These are phyloP conservation scores for Leccinum angustisporum DNA, from an alignment of 1,284 basidiomycete genomes.

Conservation along the genomic window DNA sequence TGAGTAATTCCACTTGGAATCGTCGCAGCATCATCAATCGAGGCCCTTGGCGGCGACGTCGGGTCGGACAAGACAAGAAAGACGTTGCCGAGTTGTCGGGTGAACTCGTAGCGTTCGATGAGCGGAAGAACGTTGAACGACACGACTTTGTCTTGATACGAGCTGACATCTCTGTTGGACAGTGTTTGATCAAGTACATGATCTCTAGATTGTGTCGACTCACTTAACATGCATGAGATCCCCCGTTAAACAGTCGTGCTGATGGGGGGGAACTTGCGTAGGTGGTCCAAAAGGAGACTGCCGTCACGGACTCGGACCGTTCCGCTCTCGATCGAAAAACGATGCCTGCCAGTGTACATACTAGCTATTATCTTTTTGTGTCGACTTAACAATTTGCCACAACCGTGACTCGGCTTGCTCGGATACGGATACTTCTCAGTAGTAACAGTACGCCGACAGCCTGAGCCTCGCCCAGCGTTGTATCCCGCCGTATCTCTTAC, in stretches of 20 bases:
- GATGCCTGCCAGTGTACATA: no score
- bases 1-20: slow-evolving; percentile 54
- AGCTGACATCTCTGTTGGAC: slow-evolving; percentile 81
- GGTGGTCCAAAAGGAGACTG: slow-evolving; percentile 79
- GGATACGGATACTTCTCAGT: no score
- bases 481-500: no score
- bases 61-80: slow-evolving; percentile 83
- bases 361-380: no score
- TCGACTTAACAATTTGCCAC: no score
- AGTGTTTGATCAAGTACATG: slow-evolving; percentile 2
- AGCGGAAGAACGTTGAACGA: slow-evolving; percentile 82
- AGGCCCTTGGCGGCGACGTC: slow-evolving; percentile 53
- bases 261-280: slow-evolving; percentile 29
- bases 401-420: no score
- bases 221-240: slow-evolving; percentile 98
- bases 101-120: slow-evolving; percentile 96
- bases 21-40: slow-evolving; percentile 72
- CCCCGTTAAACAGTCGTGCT: slow-evolving; percentile 40
- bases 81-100: slow-evolving; percentile 64
- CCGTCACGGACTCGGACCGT: not conserved
- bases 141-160: slow-evolving; percentile 69
- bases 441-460: no score
- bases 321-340: not conserved
- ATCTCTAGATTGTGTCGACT: slow-evolving; percentile 30
- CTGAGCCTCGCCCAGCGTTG: no score